A percentile compares a stretch with the other conserved stretches of the same genome.
phyloP scores from a whole-genome alignment of 768 basidiomycete species.

The Lentinula lateritia region DNA sequence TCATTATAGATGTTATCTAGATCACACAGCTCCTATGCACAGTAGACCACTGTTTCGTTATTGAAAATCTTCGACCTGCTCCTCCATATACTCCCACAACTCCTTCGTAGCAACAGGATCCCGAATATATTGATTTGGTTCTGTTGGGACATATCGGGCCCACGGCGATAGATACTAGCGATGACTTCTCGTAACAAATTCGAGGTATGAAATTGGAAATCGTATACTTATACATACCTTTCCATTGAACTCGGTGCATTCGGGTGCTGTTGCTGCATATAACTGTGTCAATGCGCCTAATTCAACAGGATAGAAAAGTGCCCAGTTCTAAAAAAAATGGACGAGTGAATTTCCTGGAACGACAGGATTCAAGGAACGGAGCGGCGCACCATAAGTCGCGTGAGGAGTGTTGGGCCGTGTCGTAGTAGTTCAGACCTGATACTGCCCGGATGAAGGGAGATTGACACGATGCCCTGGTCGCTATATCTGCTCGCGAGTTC shows the following conservation, averaged over 20 bases:
- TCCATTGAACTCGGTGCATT: constrained; percentile 27
- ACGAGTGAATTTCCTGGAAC: background rate
- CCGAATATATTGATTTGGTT: background rate
- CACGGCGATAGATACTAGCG: constrained; percentile 10
- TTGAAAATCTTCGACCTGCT: constrained; percentile 9
- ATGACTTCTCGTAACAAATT: background rate
- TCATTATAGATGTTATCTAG: too few species aligned
- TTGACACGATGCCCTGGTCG: constrained; percentile 36
- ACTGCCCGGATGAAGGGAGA: constrained; percentile 36
- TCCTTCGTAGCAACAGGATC: constrained; percentile 8
- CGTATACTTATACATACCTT: constrained; percentile 24
- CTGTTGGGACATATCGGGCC: constrained; percentile 1
- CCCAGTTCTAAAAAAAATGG: background rate
- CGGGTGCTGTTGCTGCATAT: constrained; percentile 34
- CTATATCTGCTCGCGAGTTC: constrained; percentile 39
- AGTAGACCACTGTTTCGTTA: background rate
- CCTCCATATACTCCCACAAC: constrained; percentile 12
- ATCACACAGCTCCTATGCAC: too few species aligned
- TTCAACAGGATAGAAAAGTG: constrained; percentile 1
- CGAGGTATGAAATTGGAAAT: background rate
- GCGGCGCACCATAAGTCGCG: constrained; percentile 2
- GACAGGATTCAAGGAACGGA: background rate
- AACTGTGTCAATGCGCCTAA: constrained; percentile 32
- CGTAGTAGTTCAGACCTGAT: constrained; percentile 10
- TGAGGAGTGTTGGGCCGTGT: background rate